These are phyloP conservation scores for Komagataella populi DNA, from an alignment of 805 yeast genomes.

Conservation along the genomic window DNA sequence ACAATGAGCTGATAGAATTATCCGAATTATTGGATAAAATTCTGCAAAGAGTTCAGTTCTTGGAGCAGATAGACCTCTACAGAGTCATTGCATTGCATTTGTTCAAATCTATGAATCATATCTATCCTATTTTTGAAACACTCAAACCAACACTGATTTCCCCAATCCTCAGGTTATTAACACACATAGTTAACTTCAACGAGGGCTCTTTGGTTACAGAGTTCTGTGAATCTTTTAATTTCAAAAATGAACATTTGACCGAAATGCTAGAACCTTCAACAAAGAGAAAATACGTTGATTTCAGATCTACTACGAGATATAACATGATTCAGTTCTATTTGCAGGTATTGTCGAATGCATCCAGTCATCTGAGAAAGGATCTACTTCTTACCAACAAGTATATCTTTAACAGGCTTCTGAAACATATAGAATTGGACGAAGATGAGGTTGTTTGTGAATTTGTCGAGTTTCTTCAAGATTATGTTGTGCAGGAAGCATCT, in stretches of 20 bases:
- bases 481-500: conserved; percentile 42
- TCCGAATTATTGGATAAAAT: conserved; percentile 27
- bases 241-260: conserved; percentile 45
- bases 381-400: conserved; percentile 41
- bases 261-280: conserved; percentile 40
- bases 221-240: conserved; percentile 55
- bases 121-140: conserved; percentile 56
- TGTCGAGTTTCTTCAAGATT: conserved; percentile 30
- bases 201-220: conserved; percentile 39
- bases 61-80: conserved; percentile 23
- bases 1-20: conserved; percentile 29
- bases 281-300: not conserved
- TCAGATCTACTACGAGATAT: conserved; percentile 35
- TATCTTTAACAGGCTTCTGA: conserved; percentile 55
- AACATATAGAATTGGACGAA: conserved; percentile 43
- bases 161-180: conserved; percentile 47
- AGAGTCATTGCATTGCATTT: conserved; percentile 30
- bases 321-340: conserved; percentile 53
- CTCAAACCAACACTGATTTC: conserved; percentile 47
- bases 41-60: conserved; percentile 10
- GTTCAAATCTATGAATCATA: conserved; percentile 20
- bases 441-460: conserved; percentile 23
- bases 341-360: conserved; percentile 30
- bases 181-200: conserved; percentile 33
- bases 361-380: conserved; percentile 50